phyloP scores from a whole-genome alignment of 78 protist species.

The Monosiga brevicollis region DNA sequence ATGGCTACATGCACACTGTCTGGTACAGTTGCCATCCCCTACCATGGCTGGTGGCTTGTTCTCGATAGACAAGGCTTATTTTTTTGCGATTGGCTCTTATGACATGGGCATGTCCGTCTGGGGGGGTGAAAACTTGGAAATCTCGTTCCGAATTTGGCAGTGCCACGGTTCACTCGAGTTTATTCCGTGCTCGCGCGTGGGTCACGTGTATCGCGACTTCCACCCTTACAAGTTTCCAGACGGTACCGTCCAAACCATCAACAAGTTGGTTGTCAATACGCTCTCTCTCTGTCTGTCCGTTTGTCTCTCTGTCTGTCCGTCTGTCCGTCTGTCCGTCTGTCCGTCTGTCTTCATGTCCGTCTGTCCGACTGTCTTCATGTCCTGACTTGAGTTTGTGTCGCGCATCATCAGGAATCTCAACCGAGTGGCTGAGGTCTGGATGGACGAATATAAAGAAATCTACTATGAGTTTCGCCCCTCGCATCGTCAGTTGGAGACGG shows the following conservation, averaged over 20 bases:
- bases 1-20: background rate
- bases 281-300: too few relatives aligned
- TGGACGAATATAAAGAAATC: background rate
- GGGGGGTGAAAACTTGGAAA: constrained; percentile 1
- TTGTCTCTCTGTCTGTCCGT: too few relatives aligned
- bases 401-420: too few relatives aligned
- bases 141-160: background rate
- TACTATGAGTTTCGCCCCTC: background rate
- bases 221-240: background rate
- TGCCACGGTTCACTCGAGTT: background rate
- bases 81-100: background rate
- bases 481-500: background rate
- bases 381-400: too few relatives aligned
- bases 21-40: background rate
- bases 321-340: background rate
- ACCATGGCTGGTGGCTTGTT: background rate
- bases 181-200: constrained; percentile 8
- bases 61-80: background rate
- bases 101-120: background rate
- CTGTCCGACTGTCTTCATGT: too few relatives aligned
- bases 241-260: too few relatives aligned
- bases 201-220: background rate
- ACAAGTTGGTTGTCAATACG: background rate
- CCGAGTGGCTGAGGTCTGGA: background rate
- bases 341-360: too few relatives aligned